These are phyloP conservation scores for Chimonanthus praecox DNA, from an alignment of 164 flowering plant genomes.

Conservation along the genomic window DNA sequence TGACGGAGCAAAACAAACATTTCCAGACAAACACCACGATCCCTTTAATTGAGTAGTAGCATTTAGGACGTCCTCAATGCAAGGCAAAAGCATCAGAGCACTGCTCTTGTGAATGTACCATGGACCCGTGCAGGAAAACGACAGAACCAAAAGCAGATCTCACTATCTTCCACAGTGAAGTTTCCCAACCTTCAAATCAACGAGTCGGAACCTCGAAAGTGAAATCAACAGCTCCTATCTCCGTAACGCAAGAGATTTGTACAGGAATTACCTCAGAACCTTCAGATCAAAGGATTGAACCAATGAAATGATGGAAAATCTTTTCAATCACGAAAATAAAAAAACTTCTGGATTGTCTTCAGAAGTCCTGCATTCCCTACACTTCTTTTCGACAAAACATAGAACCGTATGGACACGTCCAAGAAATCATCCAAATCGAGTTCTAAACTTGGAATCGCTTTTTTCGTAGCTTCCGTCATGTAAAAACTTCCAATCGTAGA, in stretches of 20 bases:
- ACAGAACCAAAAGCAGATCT: background rate
- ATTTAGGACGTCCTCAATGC: background rate
- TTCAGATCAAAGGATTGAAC: background rate
- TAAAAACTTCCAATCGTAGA: too few relatives aligned
- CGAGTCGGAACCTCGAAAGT: background rate
- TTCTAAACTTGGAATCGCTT: too few relatives aligned
- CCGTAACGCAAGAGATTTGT: background rate
- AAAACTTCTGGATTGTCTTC: too few relatives aligned
- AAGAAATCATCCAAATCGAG: too few relatives aligned
- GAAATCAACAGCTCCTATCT: background rate
- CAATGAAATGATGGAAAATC: background rate
- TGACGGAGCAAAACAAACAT: background rate
- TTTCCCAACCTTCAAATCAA: background rate
- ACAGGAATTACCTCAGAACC: background rate
- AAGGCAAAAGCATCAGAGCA: background rate
- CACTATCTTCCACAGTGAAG: background rate
- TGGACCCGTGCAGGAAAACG: background rate
- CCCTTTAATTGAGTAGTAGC: background rate
- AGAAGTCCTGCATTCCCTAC: too few relatives aligned
- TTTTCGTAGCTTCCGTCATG: too few relatives aligned
- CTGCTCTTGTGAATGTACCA: background rate
- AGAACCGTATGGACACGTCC: too few relatives aligned
- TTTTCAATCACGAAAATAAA: background rate
- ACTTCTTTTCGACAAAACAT: too few relatives aligned
- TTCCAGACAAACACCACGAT: background rate